phyloP scores from a whole-genome alignment of 2,329 filamentous ascomycete species.

The Xylaria sp. region DNA sequence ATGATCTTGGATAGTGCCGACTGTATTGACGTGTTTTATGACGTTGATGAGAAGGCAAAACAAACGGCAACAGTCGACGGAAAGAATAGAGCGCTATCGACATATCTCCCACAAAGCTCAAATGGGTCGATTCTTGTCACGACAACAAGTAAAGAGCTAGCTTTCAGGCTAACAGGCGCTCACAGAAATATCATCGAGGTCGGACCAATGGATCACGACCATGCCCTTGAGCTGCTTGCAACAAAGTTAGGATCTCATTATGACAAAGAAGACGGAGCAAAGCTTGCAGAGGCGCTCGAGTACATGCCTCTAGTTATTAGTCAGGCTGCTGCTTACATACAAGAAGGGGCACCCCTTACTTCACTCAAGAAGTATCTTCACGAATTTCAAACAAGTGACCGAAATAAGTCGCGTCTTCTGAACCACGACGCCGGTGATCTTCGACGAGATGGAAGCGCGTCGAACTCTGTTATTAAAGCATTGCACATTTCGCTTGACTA shows the following conservation, averaged over 20 bases:
- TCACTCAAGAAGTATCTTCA: constrained; percentile 53
- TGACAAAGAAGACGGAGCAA: constrained; percentile 31
- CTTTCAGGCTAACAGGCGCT: constrained; percentile 39
- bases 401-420: constrained; percentile 45
- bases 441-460: constrained; percentile 48
- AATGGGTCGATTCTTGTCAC: constrained; percentile 50
- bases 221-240: constrained; percentile 23
- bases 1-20: constrained; percentile 54
- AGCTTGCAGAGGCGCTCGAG: constrained; percentile 47
- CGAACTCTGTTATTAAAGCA: constrained; percentile 51
- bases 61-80: neutral
- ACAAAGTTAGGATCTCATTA: constrained; percentile 7
- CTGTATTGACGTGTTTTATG: constrained; percentile 46
- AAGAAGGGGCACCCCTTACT: constrained; percentile 41
- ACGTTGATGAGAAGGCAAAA: constrained; percentile 22
- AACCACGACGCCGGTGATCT: constrained; percentile 47
- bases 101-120: constrained; percentile 45
- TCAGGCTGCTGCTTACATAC: constrained; percentile 51
- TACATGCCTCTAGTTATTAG: constrained; percentile 50
- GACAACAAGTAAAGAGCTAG: constrained; percentile 29
- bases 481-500: constrained; percentile 53
- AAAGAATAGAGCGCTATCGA: constrained; percentile 32
- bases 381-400: constrained; percentile 49
- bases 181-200: constrained; percentile 25
- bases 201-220: constrained; percentile 16